phyloP scores from a whole-genome alignment of 2,329 filamentous ascomycete species.

The Neofusicoccum parvum region DNA sequence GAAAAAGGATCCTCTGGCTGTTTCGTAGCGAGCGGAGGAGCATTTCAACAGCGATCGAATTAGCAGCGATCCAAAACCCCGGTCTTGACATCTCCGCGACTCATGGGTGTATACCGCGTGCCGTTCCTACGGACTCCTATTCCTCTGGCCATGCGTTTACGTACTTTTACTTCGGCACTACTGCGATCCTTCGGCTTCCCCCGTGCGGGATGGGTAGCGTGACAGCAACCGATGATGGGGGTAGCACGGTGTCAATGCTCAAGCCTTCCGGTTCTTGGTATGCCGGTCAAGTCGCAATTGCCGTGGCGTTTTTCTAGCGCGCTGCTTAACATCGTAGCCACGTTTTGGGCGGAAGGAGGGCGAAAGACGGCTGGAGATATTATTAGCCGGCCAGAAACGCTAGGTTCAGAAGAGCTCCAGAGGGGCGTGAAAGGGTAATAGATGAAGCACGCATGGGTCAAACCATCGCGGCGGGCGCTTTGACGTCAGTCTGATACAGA shows the following conservation, averaged over 20 bases:
- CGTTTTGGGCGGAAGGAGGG: not conserved
- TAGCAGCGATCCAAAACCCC: too few relatives aligned
- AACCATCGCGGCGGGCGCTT: not conserved
- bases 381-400: not conserved
- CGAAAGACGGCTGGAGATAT: not conserved
- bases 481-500: not conserved
- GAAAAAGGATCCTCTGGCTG: not conserved
- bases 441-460: not conserved
- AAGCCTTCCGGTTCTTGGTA: not conserved
- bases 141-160: not conserved
- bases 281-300: not conserved
- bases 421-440: not conserved
- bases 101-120: not conserved
- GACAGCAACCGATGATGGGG: too few relatives aligned
- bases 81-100: not conserved
- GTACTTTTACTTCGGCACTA: not conserved
- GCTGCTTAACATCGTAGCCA: not conserved
- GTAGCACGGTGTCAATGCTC: not conserved
- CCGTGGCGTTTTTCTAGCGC: not conserved
- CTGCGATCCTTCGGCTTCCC: conserved; percentile 4
- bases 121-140: not conserved
- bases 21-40: too few relatives aligned
- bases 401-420: not conserved
- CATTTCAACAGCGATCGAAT: too few relatives aligned
- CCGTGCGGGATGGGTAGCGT: conserved; percentile 1